Conservation (phyloP, 75 land plant species). For the Selaginella moellendorffii region DNA sequence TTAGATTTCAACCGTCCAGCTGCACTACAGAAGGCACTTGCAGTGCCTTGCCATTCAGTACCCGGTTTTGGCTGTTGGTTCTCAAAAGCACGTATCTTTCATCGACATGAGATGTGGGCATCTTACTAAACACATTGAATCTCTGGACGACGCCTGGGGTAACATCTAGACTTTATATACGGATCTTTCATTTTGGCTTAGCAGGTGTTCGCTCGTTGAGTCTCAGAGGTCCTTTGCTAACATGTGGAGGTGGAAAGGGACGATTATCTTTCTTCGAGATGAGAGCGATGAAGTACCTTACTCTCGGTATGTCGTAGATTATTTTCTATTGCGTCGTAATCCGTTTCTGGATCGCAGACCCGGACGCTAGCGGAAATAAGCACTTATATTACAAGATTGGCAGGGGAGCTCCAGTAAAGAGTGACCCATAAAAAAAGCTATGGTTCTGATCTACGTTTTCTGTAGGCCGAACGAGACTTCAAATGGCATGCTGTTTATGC, state of each 20-base stretch:
- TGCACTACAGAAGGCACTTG: not conserved
- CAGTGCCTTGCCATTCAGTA: not conserved
- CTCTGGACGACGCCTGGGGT: not conserved
- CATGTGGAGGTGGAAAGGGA: not conserved
- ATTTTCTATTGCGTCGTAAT: no score
- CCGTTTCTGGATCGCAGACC: not conserved
- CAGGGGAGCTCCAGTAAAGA: not conserved
- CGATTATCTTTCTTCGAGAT: not conserved
- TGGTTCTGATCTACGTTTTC: no score
- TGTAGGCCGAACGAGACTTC: not conserved
- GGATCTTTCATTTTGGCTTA: not conserved
- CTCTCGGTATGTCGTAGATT: not conserved
- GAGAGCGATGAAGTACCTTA: not conserved
- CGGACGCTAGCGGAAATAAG: not conserved
- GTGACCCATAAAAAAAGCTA: no score
- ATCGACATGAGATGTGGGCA: not conserved
- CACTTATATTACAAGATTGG: not conserved
- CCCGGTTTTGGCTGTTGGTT: not conserved
- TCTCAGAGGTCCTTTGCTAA: not conserved
- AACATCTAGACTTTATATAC: not conserved
- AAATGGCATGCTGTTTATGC: slow-evolving; percentile 1
- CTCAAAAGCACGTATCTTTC: not conserved
- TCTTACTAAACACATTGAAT: not conserved
- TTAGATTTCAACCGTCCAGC: not conserved
- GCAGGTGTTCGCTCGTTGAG: not conserved